These are phyloP conservation scores for Botryosphaeria dothidea DNA, from an alignment of 2,329 filamentous ascomycete species.

Conservation along the genomic window DNA sequence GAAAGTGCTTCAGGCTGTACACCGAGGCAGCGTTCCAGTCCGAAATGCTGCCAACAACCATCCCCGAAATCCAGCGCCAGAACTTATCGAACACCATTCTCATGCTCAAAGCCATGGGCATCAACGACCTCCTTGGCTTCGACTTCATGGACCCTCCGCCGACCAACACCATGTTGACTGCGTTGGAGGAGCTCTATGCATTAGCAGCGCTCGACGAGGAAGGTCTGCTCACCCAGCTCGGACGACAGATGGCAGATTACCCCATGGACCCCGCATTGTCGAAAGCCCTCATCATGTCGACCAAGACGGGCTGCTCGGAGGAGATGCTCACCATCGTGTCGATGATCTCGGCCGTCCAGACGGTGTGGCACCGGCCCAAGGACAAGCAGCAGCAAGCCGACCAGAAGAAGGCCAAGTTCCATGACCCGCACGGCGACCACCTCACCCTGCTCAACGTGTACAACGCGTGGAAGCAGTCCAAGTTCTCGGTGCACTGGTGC, in stretches of 20 bases:
- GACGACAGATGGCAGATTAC: slow-evolving; percentile 97
- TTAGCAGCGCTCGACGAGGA: slow-evolving; percentile 92
- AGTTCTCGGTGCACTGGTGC: slow-evolving; percentile 86
- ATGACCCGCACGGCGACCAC: slow-evolving; percentile 92
- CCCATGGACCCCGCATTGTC: slow-evolving; percentile 94
- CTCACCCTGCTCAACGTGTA: slow-evolving; percentile 95
- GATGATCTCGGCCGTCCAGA: slow-evolving; percentile 80
- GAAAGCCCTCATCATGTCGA: slow-evolving; percentile 85
- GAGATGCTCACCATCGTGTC: slow-evolving; percentile 93
- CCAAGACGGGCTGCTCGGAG: slow-evolving; percentile 86
- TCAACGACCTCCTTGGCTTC: slow-evolving; percentile 95
- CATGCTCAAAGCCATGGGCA: slow-evolving; percentile 98
- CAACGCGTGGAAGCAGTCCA: slow-evolving; percentile 89
- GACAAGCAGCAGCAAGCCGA: slow-evolving; percentile 97
- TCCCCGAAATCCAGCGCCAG: slow-evolving; percentile 94
- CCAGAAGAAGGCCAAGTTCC: slow-evolving; percentile 96
- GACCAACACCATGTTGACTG: slow-evolving; percentile 96
- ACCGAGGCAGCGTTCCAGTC: slow-evolving; percentile 94
- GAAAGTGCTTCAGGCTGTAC: slow-evolving; percentile 93
- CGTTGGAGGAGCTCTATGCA: slow-evolving; percentile 91
- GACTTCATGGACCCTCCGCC: slow-evolving; percentile 99
- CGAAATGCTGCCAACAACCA: slow-evolving; percentile 94
- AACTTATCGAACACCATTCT: slow-evolving; percentile 92
- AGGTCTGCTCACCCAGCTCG: slow-evolving; percentile 85
- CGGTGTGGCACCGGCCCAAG: slow-evolving; percentile 91